These are phyloP conservation scores for Suhomyces prunicola DNA, from an alignment of 805 yeast species.

Conservation along the genomic window DNA sequence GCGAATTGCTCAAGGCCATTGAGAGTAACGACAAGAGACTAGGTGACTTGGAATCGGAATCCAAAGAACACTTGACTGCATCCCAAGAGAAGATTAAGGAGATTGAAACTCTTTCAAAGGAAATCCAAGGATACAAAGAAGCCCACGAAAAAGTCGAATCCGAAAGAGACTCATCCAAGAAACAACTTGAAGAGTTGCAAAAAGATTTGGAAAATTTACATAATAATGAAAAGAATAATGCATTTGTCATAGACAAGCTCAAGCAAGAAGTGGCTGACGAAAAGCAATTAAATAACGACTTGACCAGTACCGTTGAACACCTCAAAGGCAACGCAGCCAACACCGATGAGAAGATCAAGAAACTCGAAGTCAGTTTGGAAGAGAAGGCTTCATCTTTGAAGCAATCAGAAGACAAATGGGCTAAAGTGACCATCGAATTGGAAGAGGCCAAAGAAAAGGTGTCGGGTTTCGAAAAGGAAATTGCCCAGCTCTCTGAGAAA, in stretches of 20 bases:
- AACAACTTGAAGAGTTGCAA: not conserved
- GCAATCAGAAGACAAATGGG: not conserved
- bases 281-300: not conserved
- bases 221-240: not conserved
- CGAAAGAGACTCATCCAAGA: not conserved
- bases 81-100: not conserved
- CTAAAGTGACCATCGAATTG: not conserved
- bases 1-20: not conserved
- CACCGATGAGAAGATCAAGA: not conserved
- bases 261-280: not conserved
- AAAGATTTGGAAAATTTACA: not conserved
- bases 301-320: not conserved
- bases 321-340: not conserved
- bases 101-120: not conserved
- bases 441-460: not conserved
- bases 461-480: conserved; percentile 6
- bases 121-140: not conserved
- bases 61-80: not conserved
- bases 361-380: not conserved
- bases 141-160: not conserved
- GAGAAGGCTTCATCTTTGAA: not conserved
- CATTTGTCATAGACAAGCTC: not conserved
- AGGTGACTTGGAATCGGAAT: not conserved
- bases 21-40: not conserved
- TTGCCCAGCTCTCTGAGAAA: not conserved